phyloP scores from a whole-genome alignment of 1,139 yeast genomes.

The Zhuliangozyma parablackwelliae region DNA sequence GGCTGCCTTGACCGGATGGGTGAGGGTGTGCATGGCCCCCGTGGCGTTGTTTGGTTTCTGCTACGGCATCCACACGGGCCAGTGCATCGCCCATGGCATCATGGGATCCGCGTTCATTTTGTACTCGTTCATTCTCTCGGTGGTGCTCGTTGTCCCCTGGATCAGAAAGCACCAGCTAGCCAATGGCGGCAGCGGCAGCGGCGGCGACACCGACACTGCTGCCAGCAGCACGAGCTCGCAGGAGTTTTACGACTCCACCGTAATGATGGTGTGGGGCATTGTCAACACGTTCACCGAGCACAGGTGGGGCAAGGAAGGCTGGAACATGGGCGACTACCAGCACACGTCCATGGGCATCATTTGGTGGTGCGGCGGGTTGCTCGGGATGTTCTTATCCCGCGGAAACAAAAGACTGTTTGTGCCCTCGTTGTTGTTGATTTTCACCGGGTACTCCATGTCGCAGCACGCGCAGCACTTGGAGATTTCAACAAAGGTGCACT shows the following conservation, averaged over 20 bases:
- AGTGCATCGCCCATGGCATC: constrained; percentile 93
- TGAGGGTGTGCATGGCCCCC: constrained; percentile 76
- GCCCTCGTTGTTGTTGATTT: constrained; percentile 75
- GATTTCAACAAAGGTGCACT: constrained; percentile 82
- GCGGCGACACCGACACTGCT: background rate
- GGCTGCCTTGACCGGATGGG: constrained; percentile 53
- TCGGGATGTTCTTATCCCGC: constrained; percentile 69
- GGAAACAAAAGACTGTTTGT: constrained; percentile 63
- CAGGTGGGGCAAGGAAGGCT: constrained; percentile 81
- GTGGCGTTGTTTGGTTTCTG: constrained; percentile 78
- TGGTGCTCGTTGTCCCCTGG: constrained; percentile 71
- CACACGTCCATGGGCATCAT: constrained; percentile 94
- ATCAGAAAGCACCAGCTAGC: constrained; percentile 37
- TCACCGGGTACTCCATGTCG: constrained; percentile 93
- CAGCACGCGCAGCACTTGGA: constrained; percentile 73
- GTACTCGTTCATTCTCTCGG: constrained; percentile 67
- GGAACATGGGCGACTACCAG: constrained; percentile 91
- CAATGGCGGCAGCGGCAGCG: constrained; percentile 16
- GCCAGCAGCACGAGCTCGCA: constrained; percentile 44
- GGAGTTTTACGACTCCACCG: constrained; percentile 76
- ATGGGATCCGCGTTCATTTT: constrained; percentile 87
- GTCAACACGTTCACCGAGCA: constrained; percentile 95
- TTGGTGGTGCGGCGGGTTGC: constrained; percentile 92
- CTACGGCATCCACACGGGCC: constrained; percentile 74
- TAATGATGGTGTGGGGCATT: constrained; percentile 87